Evolutionary conservation across 768 basidiomycete genomes (phyloP).

Genomic region (Kwoniella shandongensis): DNA sequence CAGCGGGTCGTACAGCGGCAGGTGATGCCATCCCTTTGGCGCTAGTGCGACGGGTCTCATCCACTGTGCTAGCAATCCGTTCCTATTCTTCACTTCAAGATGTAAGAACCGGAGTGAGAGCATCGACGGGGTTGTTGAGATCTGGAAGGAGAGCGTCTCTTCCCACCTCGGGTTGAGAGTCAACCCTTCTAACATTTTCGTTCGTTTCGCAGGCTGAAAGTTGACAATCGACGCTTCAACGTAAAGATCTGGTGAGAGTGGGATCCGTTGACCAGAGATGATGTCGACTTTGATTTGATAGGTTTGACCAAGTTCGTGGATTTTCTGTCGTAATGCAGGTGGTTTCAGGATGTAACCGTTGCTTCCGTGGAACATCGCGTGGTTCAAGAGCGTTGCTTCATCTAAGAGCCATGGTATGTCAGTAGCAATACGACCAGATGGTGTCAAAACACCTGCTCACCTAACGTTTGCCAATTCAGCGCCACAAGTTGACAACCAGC

Average conservation of each 20-base stretch:
- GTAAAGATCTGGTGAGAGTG: slow-evolving; percentile 67
- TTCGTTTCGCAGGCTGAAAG: slow-evolving; percentile 53
- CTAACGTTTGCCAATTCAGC: slow-evolving; percentile 96
- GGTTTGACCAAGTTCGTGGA: slow-evolving; percentile 62
- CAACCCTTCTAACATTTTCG: slow-evolving; percentile 72
- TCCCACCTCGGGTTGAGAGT: slow-evolving; percentile 93
- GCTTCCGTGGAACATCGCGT: slow-evolving; percentile 95
- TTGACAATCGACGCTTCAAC: slow-evolving; percentile 62
- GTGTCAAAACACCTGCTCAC: too few relatives aligned
- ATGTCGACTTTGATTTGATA: slow-evolving; percentile 57
- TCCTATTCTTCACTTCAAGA: slow-evolving; percentile 67
- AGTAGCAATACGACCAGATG: slow-evolving; percentile 1
- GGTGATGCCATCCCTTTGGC: slow-evolving; percentile 70
- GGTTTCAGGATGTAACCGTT: slow-evolving; percentile 91
- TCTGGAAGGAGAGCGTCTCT: slow-evolving; percentile 63
- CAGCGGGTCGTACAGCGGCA: slow-evolving; percentile 84
- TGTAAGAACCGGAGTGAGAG: slow-evolving; percentile 78
- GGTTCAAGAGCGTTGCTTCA: slow-evolving; percentile 85
- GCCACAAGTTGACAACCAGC: slow-evolving; percentile 86
- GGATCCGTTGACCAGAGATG: slow-evolving; percentile 89
- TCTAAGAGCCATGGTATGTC: too few relatives aligned
- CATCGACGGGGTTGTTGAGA: slow-evolving; percentile 63
- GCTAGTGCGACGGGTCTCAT: slow-evolving; percentile 61
- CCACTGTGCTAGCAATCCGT: slow-evolving; percentile 64
- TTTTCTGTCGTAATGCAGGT: slow-evolving; percentile 63